Conservation (phyloP, 2,329 filamentous ascomycete genomes). For the Microcera coccophila region DNA sequence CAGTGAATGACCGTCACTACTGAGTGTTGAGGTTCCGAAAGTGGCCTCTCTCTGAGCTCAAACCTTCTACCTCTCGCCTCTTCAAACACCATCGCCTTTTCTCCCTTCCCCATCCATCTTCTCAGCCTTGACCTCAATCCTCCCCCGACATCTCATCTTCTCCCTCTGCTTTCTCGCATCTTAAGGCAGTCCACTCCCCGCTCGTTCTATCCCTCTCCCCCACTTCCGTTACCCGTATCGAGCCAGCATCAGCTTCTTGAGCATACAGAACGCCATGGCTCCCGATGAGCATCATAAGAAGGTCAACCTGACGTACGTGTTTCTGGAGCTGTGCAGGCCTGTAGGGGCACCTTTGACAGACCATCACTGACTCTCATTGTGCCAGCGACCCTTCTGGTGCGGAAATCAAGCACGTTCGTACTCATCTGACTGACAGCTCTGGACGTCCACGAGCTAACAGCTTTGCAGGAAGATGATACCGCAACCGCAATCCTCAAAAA, state of each 20-base stretch:
- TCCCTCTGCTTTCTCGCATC: slow-evolving; percentile 6
- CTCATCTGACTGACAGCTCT: slow-evolving; percentile 16
- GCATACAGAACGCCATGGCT: slow-evolving; percentile 58
- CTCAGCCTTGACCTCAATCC: not conserved
- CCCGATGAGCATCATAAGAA: slow-evolving; percentile 65
- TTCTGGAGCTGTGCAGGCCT: not conserved
- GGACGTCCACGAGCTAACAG: slow-evolving; percentile 33
- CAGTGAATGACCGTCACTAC: slow-evolving; percentile 26
- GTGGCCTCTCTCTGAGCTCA: slow-evolving; percentile 26
- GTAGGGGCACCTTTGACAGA: slow-evolving; percentile 1
- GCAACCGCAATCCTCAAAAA: slow-evolving; percentile 98
- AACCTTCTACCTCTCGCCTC: slow-evolving; percentile 23
- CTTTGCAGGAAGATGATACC: slow-evolving; percentile 73
- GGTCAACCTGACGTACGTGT: slow-evolving; percentile 72
- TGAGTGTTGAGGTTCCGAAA: slow-evolving; percentile 21
- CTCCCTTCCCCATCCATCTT: slow-evolving; percentile 6
- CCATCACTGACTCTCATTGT: slow-evolving; percentile 35
- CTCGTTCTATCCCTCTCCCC: slow-evolving; percentile 14
- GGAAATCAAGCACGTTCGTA: slow-evolving; percentile 75
- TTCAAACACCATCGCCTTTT: slow-evolving; percentile 14
- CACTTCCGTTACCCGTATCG: slow-evolving; percentile 19
- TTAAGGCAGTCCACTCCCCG: slow-evolving; percentile 12
- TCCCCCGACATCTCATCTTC: slow-evolving; percentile 3
- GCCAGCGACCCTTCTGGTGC: slow-evolving; percentile 87
- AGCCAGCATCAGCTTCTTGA: slow-evolving; percentile 28